Conservation (phyloP, 140 eudicot species). For the Flaveria floridana region DNA sequence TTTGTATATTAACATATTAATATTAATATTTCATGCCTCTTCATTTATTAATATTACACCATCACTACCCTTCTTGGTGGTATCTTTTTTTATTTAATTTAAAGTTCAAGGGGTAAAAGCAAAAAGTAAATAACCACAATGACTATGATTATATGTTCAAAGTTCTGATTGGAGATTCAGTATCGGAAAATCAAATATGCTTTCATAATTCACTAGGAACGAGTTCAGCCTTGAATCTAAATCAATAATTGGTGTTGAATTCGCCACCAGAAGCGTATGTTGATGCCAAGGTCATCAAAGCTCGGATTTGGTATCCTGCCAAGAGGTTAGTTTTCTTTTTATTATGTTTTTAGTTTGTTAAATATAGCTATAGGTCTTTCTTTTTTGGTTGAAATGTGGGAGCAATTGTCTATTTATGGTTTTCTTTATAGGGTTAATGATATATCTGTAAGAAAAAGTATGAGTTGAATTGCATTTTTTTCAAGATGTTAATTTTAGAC, state of each 20-base stretch:
- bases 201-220: constrained; percentile 52
- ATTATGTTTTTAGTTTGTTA: neutral
- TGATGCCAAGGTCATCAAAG: constrained; percentile 50
- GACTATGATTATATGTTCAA: constrained; percentile 59
- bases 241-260: constrained; percentile 55
- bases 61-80: neutral
- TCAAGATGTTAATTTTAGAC: neutral
- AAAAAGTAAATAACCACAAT: neutral
- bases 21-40: neutral
- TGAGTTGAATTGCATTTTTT: neutral
- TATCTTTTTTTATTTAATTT: neutral
- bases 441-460: neutral
- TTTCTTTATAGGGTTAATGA: constrained; percentile 18
- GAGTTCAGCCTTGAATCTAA: constrained; percentile 57
- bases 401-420: neutral
- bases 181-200: constrained; percentile 50
- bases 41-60: neutral
- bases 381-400: neutral
- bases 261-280: constrained; percentile 56
- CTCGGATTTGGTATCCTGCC: constrained; percentile 60
- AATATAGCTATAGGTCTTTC: neutral
- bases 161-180: constrained; percentile 58
- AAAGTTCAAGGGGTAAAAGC: neutral
- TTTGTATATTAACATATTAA: neutral
- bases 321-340: constrained; percentile 38